Evolutionary conservation across 2,329 filamentous ascomycete species (phyloP).

Genomic region (Kalaharituber pfeilii): DNA sequence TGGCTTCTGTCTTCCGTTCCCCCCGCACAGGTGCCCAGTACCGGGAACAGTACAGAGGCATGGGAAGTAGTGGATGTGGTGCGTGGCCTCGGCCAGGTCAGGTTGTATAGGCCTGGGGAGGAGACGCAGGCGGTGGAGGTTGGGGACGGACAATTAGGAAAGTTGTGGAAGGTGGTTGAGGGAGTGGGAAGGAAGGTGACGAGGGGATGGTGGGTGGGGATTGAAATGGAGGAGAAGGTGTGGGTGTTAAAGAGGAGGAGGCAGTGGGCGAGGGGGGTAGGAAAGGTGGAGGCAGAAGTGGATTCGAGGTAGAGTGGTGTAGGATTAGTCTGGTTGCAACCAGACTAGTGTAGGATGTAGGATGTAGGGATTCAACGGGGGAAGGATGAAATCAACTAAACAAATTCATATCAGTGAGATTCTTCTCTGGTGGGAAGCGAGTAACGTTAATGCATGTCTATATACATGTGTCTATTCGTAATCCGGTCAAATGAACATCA

Average conservation of each 20-base stretch:
- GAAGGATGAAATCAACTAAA: too few relatives aligned
- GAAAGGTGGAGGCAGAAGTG: too few relatives aligned
- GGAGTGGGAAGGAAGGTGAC: slow-evolving; percentile 29
- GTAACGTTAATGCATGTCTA: too few relatives aligned
- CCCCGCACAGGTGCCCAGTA: slow-evolving; percentile 17
- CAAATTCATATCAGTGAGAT: too few relatives aligned
- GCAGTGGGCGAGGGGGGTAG: neutral
- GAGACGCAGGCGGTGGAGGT: slow-evolving; percentile 2
- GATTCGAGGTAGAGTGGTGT: too few relatives aligned
- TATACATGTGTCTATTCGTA: too few relatives aligned
- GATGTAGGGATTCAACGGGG: too few relatives aligned
- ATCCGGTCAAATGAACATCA: too few relatives aligned
- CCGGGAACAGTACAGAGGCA: slow-evolving; percentile 29
- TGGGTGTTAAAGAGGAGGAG: slow-evolving; percentile 13
- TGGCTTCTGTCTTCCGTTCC: slow-evolving; percentile 43
- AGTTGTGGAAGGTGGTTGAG: slow-evolving; percentile 19
- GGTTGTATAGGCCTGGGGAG: slow-evolving; percentile 37
- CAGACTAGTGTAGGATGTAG: too few relatives aligned
- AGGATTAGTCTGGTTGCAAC: too few relatives aligned
- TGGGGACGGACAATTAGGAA: slow-evolving; percentile 13
- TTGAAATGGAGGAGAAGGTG: slow-evolving; percentile 34
- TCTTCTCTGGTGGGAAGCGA: too few relatives aligned
- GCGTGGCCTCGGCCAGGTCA: slow-evolving; percentile 41
- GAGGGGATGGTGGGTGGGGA: slow-evolving; percentile 48
- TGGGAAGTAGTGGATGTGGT: slow-evolving; percentile 44